Base-by-base conservation (phyloP, 768 basidiomycete genomes). In the Boletus rubescentipes region DNA sequence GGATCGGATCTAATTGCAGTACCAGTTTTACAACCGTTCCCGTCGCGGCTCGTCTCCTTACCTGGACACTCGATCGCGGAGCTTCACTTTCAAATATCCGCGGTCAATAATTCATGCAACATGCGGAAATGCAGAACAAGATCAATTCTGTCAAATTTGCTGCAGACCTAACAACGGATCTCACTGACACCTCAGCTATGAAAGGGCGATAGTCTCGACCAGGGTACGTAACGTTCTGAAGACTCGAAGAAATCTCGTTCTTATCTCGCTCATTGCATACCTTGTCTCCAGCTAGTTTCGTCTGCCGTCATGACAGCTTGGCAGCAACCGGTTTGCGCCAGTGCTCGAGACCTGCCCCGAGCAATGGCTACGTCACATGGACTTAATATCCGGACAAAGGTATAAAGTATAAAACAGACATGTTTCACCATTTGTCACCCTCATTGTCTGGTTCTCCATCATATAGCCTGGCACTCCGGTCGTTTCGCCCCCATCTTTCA, bases 391-490 rank as follows among this genome's bases (percentile, higher is more conserved):
- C 58, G 36, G 49, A 60, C 48, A 52, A 58, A 20, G 56, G 45
- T 68, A 68, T 70, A 70, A 63, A 68, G 45, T 68, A 68, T 70
- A 70, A 63, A 68, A 53, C 54, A 49, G 46, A 23, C 34, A 64
- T 61, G 62, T 64, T 40, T 68, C 64, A 57, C 51, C n/a, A 6
- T 30, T 55, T 53, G 42, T 61, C 21, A 14, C 44, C 53, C 21
- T 37, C 55, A 46, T 63, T 63, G 58, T 64, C 43, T 12, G n/a
- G 8, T 31, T 34, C 31, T 48, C 50, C n/a, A 31, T 53, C 49
- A 52, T 68, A 61, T 68, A 61, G 5, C 18, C 37, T 31, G 40
- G n/a, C 21, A 26, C 32, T 26, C 21, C 9, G 30, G 35, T 41
- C 29, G 16, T 8, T 32, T 41, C 23, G 36, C 12, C 12, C 15